Conservation (phyloP, 768 basidiomycete genomes). For the Auriscalpium microsporum region DNA sequence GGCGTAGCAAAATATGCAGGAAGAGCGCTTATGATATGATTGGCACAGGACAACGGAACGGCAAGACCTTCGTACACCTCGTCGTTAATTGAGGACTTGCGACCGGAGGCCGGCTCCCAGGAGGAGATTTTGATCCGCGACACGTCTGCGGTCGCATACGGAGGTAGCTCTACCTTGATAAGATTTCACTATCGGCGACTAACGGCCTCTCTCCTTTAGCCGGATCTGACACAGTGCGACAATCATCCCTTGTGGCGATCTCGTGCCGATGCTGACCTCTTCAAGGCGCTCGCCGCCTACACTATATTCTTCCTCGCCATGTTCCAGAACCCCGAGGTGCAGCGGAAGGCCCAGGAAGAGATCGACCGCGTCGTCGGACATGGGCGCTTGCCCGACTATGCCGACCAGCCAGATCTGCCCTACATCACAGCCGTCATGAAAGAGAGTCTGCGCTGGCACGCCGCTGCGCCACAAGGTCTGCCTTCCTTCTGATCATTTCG, state of each 20-base stretch:
- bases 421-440: constrained; percentile 31
- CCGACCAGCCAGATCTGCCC: constrained; percentile 25
- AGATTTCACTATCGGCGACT: no score
- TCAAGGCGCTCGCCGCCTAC: constrained; percentile 2
- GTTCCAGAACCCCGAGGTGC: constrained; percentile 13
- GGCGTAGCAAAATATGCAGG: no score
- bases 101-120: neutral
- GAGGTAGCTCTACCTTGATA: constrained; percentile 18
- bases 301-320: constrained; percentile 13
- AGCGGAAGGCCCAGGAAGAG: constrained; percentile 25
- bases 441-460: constrained; percentile 28
- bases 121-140: neutral
- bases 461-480: constrained; percentile 12
- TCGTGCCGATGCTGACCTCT: neutral
- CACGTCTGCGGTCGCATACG: constrained; percentile 5
- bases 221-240: constrained; percentile 33
- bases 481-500: neutral
- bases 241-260: neutral
- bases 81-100: no score
- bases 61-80: no score
- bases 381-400: constrained; percentile 25
- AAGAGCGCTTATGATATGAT: no score
- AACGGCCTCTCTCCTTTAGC: constrained; percentile 20
- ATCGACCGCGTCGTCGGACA: constrained; percentile 27
- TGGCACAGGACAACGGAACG: no score